Evolutionary conservation across 106 monocot species (phyloP).

Genomic region (Allium cepa): DNA sequence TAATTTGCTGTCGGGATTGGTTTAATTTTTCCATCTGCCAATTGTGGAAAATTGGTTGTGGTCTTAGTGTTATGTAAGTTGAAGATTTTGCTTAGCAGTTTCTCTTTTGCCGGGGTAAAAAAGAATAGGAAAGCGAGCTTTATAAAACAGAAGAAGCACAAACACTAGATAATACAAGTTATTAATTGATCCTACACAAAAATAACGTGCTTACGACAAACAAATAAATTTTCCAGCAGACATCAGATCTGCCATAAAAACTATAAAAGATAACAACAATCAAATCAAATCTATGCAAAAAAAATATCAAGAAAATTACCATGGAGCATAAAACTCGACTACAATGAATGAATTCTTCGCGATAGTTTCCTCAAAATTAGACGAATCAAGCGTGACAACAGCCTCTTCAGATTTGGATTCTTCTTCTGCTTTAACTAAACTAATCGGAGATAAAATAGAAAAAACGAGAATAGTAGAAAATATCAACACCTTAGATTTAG

Average conservation of each 20-base stretch:
- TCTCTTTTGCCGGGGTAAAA: too few relatives aligned
- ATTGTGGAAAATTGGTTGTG: too few relatives aligned
- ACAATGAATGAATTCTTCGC: constrained; percentile 73
- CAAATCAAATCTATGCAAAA: neutral
- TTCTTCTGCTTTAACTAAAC: constrained; percentile 12
- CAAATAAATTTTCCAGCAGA: neutral
- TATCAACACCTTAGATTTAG: constrained; percentile 11
- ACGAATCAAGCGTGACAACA: constrained; percentile 63
- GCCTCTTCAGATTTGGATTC: neutral
- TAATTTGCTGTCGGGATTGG: too few relatives aligned
- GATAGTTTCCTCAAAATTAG: constrained; percentile 54
- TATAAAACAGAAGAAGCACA: too few relatives aligned
- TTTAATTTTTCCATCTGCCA: too few relatives aligned
- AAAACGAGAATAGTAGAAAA: constrained; percentile 2
- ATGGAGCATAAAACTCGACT: constrained; percentile 93
- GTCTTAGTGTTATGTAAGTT: too few relatives aligned
- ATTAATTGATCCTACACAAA: neutral
- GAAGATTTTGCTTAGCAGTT: too few relatives aligned
- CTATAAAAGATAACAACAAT: too few relatives aligned
- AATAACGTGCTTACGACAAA: neutral
- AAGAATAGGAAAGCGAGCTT: too few relatives aligned
- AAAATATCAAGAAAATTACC: constrained; percentile 24
- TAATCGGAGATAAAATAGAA: constrained; percentile 3
- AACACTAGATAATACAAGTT: too few relatives aligned
- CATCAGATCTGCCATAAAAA: neutral